A percentile compares a stretch with the other conserved stretches of the same genome.
Evolutionary conservation across 495 filamentous ascomycete species (phyloP).

Genomic region (Aspergillus diversus): DNA sequence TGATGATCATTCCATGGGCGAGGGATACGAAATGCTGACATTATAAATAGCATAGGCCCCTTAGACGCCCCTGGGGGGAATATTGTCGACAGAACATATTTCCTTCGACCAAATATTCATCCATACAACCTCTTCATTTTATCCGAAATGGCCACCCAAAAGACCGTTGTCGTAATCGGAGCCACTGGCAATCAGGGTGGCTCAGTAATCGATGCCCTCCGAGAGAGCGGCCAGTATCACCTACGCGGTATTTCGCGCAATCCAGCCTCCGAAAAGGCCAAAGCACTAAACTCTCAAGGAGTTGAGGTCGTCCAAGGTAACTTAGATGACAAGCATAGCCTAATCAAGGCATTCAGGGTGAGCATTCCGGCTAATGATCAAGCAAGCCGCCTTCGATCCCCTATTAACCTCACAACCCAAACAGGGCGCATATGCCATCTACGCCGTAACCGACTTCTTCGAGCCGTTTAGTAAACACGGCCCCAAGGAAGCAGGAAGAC

Average conservation of each 20-base stretch:
- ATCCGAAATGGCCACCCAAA: conserved; percentile 3
- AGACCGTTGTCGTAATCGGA: conserved; percentile 33
- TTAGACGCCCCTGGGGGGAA: too few relatives aligned
- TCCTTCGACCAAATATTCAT: too few relatives aligned
- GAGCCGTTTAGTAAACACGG: conserved; percentile 23
- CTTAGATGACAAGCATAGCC: conserved; percentile 40
- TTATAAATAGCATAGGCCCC: too few relatives aligned
- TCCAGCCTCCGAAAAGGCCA: conserved; percentile 31
- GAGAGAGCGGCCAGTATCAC: conserved; percentile 31
- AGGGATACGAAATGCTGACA: too few relatives aligned
- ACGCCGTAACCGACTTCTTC: conserved; percentile 55
- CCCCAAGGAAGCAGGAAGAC: conserved; percentile 9
- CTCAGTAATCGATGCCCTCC: conserved; percentile 41
- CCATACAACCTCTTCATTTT: too few relatives aligned
- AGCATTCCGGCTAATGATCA: not conserved
- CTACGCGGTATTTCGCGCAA: conserved; percentile 54
- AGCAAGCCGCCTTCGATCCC: not conserved
- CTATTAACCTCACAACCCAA: not conserved
- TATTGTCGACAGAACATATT: too few relatives aligned
- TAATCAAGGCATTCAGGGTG: conserved; percentile 44
- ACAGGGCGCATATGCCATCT: conserved; percentile 36
- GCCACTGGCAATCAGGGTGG: conserved; percentile 53
- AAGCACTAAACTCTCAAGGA: conserved; percentile 41
- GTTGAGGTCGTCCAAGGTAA: conserved; percentile 51
- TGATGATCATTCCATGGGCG: too few relatives aligned